Evolutionary conservation across 352 stramenopile genomes (phyloP).

Genomic region (Pythium graminicola): DNA sequence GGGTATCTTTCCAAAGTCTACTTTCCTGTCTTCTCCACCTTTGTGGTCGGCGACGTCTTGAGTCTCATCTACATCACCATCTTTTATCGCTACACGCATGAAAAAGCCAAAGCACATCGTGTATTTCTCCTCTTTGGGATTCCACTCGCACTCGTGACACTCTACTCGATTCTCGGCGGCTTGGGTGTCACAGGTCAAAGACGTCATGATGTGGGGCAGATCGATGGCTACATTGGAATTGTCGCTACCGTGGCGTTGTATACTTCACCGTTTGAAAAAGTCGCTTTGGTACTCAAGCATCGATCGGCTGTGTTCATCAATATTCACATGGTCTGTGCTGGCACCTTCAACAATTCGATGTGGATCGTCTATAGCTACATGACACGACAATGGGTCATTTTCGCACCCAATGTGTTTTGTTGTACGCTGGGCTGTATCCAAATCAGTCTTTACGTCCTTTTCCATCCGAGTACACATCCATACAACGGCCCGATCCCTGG

Average conservation of each 20-base stretch:
- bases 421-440: slow-evolving; percentile 31
- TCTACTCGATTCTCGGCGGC: slow-evolving; percentile 39
- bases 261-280: slow-evolving; percentile 47
- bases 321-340: slow-evolving; percentile 42
- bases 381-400: slow-evolving; percentile 48
- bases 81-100: slow-evolving; percentile 41
- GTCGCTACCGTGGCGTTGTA: slow-evolving; percentile 46
- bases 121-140: slow-evolving; percentile 20
- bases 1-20: slow-evolving; percentile 25
- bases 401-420: slow-evolving; percentile 39
- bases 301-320: slow-evolving; percentile 25
- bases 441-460: slow-evolving; percentile 37
- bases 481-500: slow-evolving; percentile 5
- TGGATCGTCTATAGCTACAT: slow-evolving; percentile 43
- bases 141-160: slow-evolving; percentile 24
- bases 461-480: slow-evolving; percentile 28
- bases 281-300: slow-evolving; percentile 10
- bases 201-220: slow-evolving; percentile 19
- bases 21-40: slow-evolving; percentile 46
- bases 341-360: slow-evolving; percentile 40
- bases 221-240: slow-evolving; percentile 37
- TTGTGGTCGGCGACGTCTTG: slow-evolving; percentile 33
- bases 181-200: slow-evolving; percentile 29
- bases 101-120: slow-evolving; percentile 35
- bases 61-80: slow-evolving; percentile 39